These are phyloP conservation scores for Schwanniomyces etchellsii DNA, from an alignment of 1,139 yeast genomes.

Conservation along the genomic window DNA sequence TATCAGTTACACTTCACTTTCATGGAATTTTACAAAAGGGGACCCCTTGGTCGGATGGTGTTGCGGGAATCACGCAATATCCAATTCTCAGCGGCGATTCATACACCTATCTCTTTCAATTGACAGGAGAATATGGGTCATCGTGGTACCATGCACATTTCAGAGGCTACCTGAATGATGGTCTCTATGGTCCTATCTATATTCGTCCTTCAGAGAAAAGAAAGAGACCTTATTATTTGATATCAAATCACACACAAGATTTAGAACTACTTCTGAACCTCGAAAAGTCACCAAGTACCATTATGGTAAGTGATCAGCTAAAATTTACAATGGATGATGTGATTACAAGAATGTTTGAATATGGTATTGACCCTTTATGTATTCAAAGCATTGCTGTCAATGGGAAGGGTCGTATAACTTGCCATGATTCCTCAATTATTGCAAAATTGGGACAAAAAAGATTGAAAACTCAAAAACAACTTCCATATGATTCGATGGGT, in stretches of 20 bases:
- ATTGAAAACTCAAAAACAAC: constrained; percentile 2
- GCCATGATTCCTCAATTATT: constrained; percentile 14
- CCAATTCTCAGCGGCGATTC: constrained; percentile 30
- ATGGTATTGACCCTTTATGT: constrained; percentile 31
- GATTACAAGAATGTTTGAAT: constrained; percentile 18
- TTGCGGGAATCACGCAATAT: constrained; percentile 36
- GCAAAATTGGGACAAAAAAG: constrained; percentile 1
- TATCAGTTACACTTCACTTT: constrained; percentile 37
- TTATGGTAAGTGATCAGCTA: constrained; percentile 23
- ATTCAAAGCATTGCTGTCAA: constrained; percentile 25
- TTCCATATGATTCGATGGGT: constrained; percentile 16
- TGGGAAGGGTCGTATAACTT: constrained; percentile 28
- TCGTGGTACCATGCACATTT: constrained; percentile 51
- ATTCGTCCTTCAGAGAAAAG: constrained; percentile 16
- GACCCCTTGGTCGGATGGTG: constrained; percentile 38
- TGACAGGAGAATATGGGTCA: constrained; percentile 37
- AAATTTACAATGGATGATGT: constrained; percentile 20
- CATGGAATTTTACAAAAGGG: constrained; percentile 41
- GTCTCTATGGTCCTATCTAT: constrained; percentile 36
- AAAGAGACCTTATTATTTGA: constrained; percentile 19
- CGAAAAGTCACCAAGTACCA: constrained; percentile 17
- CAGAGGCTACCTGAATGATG: constrained; percentile 44
- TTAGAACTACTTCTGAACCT: constrained; percentile 10
- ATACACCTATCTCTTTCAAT: constrained; percentile 32
- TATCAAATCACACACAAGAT: constrained; percentile 12